These are phyloP conservation scores for Curvularia lunata DNA, from an alignment of 2,329 filamentous ascomycete species.

Conservation along the genomic window DNA sequence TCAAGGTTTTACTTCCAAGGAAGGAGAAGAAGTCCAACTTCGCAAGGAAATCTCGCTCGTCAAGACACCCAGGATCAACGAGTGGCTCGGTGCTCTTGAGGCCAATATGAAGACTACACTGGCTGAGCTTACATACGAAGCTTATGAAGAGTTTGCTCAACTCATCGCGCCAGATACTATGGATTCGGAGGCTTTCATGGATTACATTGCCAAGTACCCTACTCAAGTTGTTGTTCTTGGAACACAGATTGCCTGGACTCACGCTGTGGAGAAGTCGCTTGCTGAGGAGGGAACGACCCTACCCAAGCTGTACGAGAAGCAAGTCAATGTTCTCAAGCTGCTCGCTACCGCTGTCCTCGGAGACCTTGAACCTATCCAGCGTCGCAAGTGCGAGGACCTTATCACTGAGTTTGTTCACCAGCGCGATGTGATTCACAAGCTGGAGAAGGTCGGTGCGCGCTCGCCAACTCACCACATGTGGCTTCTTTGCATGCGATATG, in stretches of 20 bases:
- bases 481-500: conserved; percentile 96
- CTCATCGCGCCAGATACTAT: conserved; percentile 76
- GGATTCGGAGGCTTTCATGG: conserved; percentile 71
- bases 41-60: conserved; percentile 91
- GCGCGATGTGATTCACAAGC: conserved; percentile 87
- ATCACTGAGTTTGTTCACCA: conserved; percentile 99
- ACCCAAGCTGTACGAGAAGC: conserved; percentile 74
- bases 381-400: conserved; percentile 97
- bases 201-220: conserved; percentile 84
- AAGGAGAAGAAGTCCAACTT: conserved; percentile 85
- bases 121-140: conserved; percentile 87
- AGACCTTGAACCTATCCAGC: conserved; percentile 82
- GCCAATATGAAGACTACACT: conserved; percentile 92
- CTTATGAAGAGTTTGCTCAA: conserved; percentile 79
- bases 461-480: conserved; percentile 84
- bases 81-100: conserved; percentile 95
- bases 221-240: conserved; percentile 95
- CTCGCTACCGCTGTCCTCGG: conserved; percentile 89
- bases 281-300: conserved; percentile 73
- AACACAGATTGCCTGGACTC: conserved; percentile 93
- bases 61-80: conserved; percentile 96
- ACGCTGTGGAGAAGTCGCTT: conserved; percentile 79
- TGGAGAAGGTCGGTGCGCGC: conserved; percentile 76
- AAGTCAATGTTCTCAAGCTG: conserved; percentile 82
- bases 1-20: conserved; percentile 91